A percentile compares a stretch with the other conserved stretches of the same genome.
phyloP scores from a whole-genome alignment of 2,329 filamentous ascomycete genomes.

The Cephalotrichum gorgonifer region DNA sequence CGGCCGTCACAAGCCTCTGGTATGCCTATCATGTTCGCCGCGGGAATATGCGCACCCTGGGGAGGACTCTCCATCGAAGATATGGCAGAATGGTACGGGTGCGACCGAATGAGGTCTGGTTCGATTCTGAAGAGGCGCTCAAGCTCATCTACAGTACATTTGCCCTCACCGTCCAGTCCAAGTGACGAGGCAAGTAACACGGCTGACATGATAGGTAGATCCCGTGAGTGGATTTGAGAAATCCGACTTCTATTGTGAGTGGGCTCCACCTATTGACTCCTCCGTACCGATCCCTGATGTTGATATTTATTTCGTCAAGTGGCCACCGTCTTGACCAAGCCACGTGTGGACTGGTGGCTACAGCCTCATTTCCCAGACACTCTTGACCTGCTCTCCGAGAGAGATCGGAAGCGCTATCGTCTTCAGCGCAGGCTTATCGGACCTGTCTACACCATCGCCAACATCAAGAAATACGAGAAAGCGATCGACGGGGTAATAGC shows the following conservation, averaged over 20 bases:
- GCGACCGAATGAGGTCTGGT: conserved; percentile 43
- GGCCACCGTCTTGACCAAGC: conserved; percentile 32
- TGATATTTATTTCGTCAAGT: too few relatives aligned
- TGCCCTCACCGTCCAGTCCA: neutral
- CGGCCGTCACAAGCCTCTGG: conserved; percentile 37
- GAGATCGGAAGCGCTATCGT: conserved; percentile 33
- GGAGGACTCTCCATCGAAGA: conserved; percentile 28
- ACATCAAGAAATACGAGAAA: conserved; percentile 28
- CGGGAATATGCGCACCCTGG: conserved; percentile 29
- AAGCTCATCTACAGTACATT: conserved; percentile 34
- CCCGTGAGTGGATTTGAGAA: conserved; percentile 37
- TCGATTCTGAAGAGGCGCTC: conserved; percentile 35
- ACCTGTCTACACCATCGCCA: conserved; percentile 32
- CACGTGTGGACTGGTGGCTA: conserved; percentile 26
- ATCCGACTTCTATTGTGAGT: conserved; percentile 40
- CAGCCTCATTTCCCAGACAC: conserved; percentile 27
- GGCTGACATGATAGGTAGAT: conserved; percentile 17
- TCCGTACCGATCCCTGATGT: neutral
- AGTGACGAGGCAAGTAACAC: neutral
- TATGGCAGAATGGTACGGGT: conserved; percentile 44
- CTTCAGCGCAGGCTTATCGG: conserved; percentile 38
- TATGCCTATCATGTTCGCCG: conserved; percentile 33
- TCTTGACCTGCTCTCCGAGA: conserved; percentile 40
- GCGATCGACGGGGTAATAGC: conserved; percentile 29
- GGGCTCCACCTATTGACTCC: neutral